These are phyloP conservation scores for Zoysia japonica DNA, from an alignment of 176 grass and related monocot species.

Conservation along the genomic window DNA sequence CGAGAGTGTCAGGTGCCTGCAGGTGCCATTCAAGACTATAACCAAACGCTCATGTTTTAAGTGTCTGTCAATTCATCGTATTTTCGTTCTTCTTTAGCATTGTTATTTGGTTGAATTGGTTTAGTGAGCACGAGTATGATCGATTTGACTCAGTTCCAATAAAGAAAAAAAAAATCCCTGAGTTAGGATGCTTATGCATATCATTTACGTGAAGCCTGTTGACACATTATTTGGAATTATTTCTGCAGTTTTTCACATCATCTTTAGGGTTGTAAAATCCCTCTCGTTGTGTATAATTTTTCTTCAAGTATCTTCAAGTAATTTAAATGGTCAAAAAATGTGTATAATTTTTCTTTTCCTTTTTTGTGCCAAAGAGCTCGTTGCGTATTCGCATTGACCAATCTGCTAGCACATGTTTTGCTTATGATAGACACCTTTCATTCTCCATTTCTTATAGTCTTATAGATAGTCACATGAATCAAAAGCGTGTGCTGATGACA, in stretches of 20 bases:
- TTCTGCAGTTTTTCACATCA: no score
- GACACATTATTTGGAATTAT: no score
- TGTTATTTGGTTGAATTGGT: background rate
- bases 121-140: background rate
- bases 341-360: background rate
- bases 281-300: no score
- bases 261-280: no score
- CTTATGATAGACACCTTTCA: no score
- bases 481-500: slow-evolving; percentile 3
- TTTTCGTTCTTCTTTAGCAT: no score
- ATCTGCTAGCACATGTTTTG: no score
- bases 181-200: background rate
- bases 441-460: background rate
- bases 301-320: no score
- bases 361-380: background rate
- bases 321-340: no score
- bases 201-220: background rate
- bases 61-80: background rate
- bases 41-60: background rate
- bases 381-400: no score
- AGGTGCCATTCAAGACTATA: background rate
- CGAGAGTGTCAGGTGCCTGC: background rate
- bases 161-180: background rate
- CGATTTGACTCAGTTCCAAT: background rate
- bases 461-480: background rate